phyloP scores from a whole-genome alignment of 768 basidiomycete species.

The Boletus fagicola region DNA sequence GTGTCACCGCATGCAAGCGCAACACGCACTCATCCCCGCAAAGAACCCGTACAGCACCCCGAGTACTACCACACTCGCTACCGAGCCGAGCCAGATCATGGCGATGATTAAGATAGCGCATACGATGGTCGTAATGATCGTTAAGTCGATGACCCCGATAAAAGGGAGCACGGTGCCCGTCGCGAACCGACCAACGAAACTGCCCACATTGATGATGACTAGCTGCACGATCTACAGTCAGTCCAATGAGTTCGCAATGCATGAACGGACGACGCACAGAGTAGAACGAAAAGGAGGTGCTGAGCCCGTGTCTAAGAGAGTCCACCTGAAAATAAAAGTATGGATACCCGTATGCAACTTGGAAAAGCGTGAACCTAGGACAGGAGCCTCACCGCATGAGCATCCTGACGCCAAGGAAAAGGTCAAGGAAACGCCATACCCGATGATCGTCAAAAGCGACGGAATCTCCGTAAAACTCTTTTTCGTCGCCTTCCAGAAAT shows the following conservation, averaged over 20 bases:
- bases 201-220: slow-evolving; percentile 51
- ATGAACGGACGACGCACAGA: slow-evolving; percentile 34
- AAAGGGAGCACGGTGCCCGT: slow-evolving; percentile 40
- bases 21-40: slow-evolving; percentile 41
- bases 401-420: background rate
- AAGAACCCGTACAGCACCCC: slow-evolving; percentile 49
- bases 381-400: background rate
- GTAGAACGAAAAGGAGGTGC: slow-evolving; percentile 50
- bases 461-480: slow-evolving; percentile 26
- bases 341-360: slow-evolving; percentile 47
- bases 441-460: slow-evolving; percentile 26
- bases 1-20: background rate
- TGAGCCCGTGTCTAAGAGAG: slow-evolving; percentile 48
- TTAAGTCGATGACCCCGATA: slow-evolving; percentile 45
- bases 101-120: slow-evolving; percentile 44
- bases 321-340: slow-evolving; percentile 60
- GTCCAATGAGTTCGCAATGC: background rate
- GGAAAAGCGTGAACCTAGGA: slow-evolving; percentile 27
- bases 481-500: slow-evolving; percentile 18
- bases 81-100: slow-evolving; percentile 41
- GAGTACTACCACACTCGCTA: slow-evolving; percentile 40
- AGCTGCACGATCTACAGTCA: slow-evolving; percentile 34
- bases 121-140: slow-evolving; percentile 35
- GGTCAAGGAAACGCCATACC: slow-evolving; percentile 5
- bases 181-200: slow-evolving; percentile 46